These are phyloP conservation scores for Neurospora terricola DNA, from an alignment of 495 filamentous ascomycete species.

Conservation along the genomic window DNA sequence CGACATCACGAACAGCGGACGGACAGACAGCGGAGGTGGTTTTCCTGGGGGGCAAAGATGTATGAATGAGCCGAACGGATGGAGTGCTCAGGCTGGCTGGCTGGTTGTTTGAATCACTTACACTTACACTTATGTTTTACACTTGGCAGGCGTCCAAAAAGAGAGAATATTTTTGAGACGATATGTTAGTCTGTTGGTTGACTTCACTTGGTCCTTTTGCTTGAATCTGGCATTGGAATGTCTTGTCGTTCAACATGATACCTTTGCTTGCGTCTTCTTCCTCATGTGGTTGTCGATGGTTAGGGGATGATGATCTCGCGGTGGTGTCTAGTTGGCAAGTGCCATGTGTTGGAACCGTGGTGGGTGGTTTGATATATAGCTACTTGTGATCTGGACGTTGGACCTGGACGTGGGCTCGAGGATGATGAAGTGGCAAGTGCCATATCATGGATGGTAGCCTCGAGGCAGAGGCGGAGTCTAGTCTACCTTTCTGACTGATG, in stretches of 20 bases:
- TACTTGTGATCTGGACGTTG: background rate
- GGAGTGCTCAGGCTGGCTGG: background rate
- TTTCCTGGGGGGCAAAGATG: background rate
- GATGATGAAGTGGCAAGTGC: background rate
- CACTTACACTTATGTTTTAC: background rate
- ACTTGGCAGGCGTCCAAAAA: background rate
- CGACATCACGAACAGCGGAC: background rate
- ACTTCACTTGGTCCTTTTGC: background rate
- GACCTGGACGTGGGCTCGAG: background rate
- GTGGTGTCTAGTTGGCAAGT: background rate
- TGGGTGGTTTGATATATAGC: background rate
- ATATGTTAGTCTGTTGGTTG: background rate
- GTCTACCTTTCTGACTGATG: background rate
- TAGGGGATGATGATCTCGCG: background rate
- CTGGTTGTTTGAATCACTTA: background rate
- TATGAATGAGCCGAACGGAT: background rate
- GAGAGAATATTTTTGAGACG: background rate
- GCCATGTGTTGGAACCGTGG: background rate
- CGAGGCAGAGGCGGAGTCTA: background rate
- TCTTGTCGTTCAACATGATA: background rate
- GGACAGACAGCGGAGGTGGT: background rate
- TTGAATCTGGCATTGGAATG: background rate
- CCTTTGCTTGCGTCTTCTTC: background rate
- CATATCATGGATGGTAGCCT: background rate
- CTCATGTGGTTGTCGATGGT: background rate